Percentiles rank a stretch among this genome's conserved stretches.
phyloP scores from a whole-genome alignment of 2,329 filamentous ascomycete species.

The Orbilia oligospora region DNA sequence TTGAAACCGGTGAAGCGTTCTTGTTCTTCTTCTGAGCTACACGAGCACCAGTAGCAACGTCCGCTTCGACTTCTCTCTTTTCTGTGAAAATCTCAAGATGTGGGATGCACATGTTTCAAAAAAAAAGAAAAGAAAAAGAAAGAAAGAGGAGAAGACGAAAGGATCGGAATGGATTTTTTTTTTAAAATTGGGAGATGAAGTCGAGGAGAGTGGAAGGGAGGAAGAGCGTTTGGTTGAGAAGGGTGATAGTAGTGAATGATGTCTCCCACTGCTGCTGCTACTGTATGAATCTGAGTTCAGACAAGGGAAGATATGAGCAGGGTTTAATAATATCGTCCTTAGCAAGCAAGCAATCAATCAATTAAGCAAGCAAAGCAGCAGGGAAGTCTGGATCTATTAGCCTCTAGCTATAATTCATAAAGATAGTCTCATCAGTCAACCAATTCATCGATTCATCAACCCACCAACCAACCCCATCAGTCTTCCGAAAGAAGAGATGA shows the following conservation, averaged over 20 bases:
- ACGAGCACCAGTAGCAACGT: conserved; percentile 31
- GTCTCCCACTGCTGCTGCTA: background rate
- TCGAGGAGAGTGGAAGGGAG: background rate
- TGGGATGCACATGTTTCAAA: conserved; percentile 51
- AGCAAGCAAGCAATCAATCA: background rate
- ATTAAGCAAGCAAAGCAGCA: no score
- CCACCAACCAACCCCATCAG: background rate
- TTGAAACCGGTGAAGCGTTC: conserved; percentile 43
- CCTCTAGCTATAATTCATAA: background rate
- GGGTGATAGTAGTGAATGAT: background rate
- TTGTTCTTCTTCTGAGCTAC: conserved; percentile 38
- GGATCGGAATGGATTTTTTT: conserved; percentile 8
- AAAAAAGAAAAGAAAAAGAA: background rate
- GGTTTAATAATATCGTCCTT: background rate
- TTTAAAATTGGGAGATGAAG: background rate
- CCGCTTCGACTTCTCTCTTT: conserved; percentile 26
- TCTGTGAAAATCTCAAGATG: conserved; percentile 52
- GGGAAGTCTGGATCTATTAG: background rate
- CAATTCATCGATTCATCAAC: no score
- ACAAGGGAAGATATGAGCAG: background rate
- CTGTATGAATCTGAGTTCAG: background rate
- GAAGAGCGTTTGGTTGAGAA: background rate
- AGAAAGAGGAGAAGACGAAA: background rate
- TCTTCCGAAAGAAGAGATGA: background rate
- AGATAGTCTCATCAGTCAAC: background rate